Evolutionary conservation across 495 filamentous ascomycete species (phyloP), one percentile per base, ranked within the genome.

Genomic region (Penicillium pancosmium): DNA sequence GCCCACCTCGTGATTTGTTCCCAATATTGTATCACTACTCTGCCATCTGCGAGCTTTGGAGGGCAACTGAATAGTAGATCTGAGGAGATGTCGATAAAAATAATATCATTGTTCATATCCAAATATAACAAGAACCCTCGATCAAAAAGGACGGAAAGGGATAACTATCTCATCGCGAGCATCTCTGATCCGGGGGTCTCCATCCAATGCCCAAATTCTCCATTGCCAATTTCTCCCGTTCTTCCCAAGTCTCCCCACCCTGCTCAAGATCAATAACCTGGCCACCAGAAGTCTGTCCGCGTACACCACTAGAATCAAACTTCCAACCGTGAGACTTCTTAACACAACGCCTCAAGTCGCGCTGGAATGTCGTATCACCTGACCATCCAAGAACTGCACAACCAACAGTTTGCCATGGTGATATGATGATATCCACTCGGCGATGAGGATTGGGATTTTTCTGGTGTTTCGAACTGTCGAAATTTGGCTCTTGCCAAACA

Each of bases 381-480:
- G 88, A 87, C 95, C 93, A 98, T 3, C 91, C 92, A 4, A 92
- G 73, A 3, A 98, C 82, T 0, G 91, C 94, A 64, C 92, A 97
- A 0, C 95, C 94, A 3, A 89, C 84, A 4, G 91, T 94, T 33
- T 84, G 86, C 89, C 93, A 95, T 1, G 92, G 93, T 16, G 86
- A 86, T 56, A 98, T 81, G 67, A 99, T 96, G 59, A 99, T 96
- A 67, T 98, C 93, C 7, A 99, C 92, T 16, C 93, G 80, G 18
- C 92, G 84, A 65, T 97, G 93, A 5, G 79, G 80, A 65, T 93
- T 92, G 0, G 86, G 83, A 56, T 93, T 75, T 12, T 43, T 58
- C 53, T 62, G 59, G 3, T 25, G 23, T 10, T 54, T 48, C 11
- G 23, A 35, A 2, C 18, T 1, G 19, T 56, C 54, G 27, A 72